Evolutionary conservation across 331 rosid species (phyloP).

Genomic region (Pyracantha coccinea): DNA sequence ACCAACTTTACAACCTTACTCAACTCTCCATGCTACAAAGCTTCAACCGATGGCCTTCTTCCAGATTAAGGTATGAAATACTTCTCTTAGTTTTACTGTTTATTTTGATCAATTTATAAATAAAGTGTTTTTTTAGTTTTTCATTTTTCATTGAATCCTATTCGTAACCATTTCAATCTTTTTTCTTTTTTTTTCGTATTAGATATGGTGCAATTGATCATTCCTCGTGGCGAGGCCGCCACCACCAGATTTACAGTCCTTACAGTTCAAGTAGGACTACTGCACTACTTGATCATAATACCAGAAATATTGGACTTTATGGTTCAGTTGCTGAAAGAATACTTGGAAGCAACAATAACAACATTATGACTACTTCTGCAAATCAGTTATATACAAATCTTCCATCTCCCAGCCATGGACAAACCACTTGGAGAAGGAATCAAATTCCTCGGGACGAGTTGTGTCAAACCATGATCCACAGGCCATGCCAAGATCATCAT

Average conservation of each 20-base stretch:
- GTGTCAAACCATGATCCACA: not conserved
- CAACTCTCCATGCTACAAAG: constrained; percentile 46
- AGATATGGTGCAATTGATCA: constrained; percentile 8
- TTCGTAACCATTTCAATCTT: not conserved
- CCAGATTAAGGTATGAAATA: constrained; percentile 23
- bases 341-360: constrained; percentile 8
- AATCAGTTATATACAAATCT: not conserved
- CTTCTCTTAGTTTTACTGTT: not conserved
- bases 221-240: constrained; percentile 8
- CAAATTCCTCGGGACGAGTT: not conserved
- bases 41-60: constrained; percentile 29
- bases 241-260: constrained; percentile 20
- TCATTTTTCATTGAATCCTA: not conserved
- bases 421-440: constrained; percentile 9
- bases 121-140: not conserved
- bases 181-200: not conserved
- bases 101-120: not conserved
- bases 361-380: not conserved
- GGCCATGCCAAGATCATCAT: constrained; percentile 12
- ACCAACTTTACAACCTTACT: constrained; percentile 34
- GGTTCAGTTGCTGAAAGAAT: constrained; percentile 21
- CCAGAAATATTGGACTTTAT: constrained; percentile 5
- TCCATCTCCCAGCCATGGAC: not conserved
- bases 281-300: not conserved
- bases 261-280: not conserved